A percentile compares a stretch with the other conserved stretches of the same genome.
Conservation (phyloP, 2,329 filamentous ascomycete genomes). For the Calycina marina region DNA sequence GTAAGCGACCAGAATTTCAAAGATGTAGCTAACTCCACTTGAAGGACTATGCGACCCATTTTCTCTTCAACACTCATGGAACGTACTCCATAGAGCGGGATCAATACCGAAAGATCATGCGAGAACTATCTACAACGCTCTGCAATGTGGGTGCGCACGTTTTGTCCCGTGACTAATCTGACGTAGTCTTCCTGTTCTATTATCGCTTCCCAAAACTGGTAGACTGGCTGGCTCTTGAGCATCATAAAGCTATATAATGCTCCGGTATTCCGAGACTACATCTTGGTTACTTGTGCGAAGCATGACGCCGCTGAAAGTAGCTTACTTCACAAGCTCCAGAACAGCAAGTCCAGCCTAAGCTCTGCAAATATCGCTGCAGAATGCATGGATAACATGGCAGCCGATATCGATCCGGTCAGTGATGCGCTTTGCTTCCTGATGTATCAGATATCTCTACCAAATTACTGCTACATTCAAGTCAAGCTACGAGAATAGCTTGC, state of each 20-base stretch:
- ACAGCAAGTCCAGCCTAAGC: slow-evolving; percentile 29
- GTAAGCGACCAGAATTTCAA: too few relatives aligned
- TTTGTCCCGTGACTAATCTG: not conserved
- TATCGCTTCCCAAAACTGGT: slow-evolving; percentile 90
- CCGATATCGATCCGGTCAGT: slow-evolving; percentile 58
- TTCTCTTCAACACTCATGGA: slow-evolving; percentile 53
- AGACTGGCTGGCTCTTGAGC: slow-evolving; percentile 73
- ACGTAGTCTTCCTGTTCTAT: slow-evolving; percentile 28
- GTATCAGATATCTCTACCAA: slow-evolving; percentile 52
- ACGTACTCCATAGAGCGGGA: slow-evolving; percentile 40
- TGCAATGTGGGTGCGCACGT: slow-evolving; percentile 35
- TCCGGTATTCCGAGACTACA: slow-evolving; percentile 43
- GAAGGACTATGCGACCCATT: slow-evolving; percentile 55
- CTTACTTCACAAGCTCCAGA: slow-evolving; percentile 43
- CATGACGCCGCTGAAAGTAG: slow-evolving; percentile 37
- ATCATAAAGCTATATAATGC: slow-evolving; percentile 42
- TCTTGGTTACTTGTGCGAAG: slow-evolving; percentile 35
- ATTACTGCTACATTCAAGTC: slow-evolving; percentile 35
- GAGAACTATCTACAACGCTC: slow-evolving; percentile 53
- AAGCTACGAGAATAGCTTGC: slow-evolving; percentile 37
- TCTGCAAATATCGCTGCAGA: slow-evolving; percentile 42
- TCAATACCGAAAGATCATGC: slow-evolving; percentile 51
- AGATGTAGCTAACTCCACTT: too few relatives aligned
- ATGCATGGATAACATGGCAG: slow-evolving; percentile 55
- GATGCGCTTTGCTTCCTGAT: slow-evolving; percentile 57